These are phyloP conservation scores for Lactarius evosmus DNA, from an alignment of 768 basidiomycete genomes.

Conservation along the genomic window DNA sequence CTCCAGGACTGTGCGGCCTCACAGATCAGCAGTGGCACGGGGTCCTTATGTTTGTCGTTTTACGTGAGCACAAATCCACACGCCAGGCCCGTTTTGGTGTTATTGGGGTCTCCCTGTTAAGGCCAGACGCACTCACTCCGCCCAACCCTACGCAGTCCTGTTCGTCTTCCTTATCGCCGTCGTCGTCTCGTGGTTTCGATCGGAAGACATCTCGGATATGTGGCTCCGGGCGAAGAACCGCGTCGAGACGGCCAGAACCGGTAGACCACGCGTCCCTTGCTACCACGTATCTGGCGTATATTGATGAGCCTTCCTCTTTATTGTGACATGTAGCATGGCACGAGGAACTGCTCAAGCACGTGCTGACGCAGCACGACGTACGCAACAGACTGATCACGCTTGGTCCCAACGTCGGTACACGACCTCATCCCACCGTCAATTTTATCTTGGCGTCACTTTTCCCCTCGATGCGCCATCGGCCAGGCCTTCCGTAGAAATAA, in stretches of 20 bases:
- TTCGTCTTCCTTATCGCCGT: background rate
- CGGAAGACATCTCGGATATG: background rate
- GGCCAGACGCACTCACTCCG: background rate
- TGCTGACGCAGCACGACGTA: slow-evolving; percentile 12
- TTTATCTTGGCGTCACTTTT: slow-evolving; percentile 3
- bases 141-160: background rate
- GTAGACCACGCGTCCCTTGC: background rate
- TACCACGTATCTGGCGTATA: background rate
- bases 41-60: background rate
- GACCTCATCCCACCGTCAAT: background rate
- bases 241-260: background rate
- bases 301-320: background rate
- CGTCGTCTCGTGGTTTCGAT: background rate
- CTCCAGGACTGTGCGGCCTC: slow-evolving; percentile 10
- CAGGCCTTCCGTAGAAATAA: background rate
- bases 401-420: background rate
- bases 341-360: slow-evolving; percentile 7
- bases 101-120: background rate
- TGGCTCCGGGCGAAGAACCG: slow-evolving; percentile 4
- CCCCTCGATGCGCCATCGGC: background rate
- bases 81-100: background rate
- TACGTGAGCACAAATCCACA: background rate
- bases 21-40: background rate
- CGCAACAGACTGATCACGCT: background rate
- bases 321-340: background rate